Evolutionary conservation across 2,329 filamentous ascomycete genomes (phyloP), one percentile per base, ranked within the genome.

Genomic region (Diaporthe aspalathi): DNA sequence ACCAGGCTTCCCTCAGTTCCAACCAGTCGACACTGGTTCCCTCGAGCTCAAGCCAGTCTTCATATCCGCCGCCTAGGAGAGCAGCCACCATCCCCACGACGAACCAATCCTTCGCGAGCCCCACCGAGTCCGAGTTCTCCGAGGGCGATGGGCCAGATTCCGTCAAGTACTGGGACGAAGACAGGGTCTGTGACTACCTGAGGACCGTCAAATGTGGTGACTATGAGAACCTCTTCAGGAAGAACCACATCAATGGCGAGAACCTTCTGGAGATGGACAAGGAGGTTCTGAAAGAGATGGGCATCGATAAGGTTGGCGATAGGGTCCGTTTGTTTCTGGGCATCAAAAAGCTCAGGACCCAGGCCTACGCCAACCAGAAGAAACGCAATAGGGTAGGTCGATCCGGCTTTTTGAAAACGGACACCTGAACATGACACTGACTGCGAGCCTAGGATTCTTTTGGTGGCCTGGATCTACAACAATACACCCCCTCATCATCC

Each of bases 181-280:
- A 95, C 75, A 91, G 91, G 75, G 96, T 99, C 38, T 93, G 93
- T 78, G 93, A 97, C 66, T 99, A 97, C 88, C 87, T 99, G 74
- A 89, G 91, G 77, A 94, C 90, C 76, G 95, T 99, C 79, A 95
- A 97, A 79, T 98, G 95, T 79, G 91, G 92, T 76, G 94, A 98
- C 79, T 98, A 99, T 82, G 94, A 97, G 80, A 91, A 93, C 78
- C 83, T 97, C 32, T 98, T 98, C 82, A 83, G 93, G 83, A 91
- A 91, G 79, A 97, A 99, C 81, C 94, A 98, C 81, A 98, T 99
- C 85, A 99, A 96, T 79, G 96, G 96, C 77, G 94, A 98, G 83
- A 98, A 97, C 79, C 86, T 99, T 54, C 88, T 99, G 76, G 96
- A 99, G 83, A 95, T 98, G 87, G 96, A 99, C 82, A 97, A 97